These are phyloP conservation scores for Fusarium xylarioides DNA, from an alignment of 2,329 filamentous ascomycete species.

Conservation along the genomic window DNA sequence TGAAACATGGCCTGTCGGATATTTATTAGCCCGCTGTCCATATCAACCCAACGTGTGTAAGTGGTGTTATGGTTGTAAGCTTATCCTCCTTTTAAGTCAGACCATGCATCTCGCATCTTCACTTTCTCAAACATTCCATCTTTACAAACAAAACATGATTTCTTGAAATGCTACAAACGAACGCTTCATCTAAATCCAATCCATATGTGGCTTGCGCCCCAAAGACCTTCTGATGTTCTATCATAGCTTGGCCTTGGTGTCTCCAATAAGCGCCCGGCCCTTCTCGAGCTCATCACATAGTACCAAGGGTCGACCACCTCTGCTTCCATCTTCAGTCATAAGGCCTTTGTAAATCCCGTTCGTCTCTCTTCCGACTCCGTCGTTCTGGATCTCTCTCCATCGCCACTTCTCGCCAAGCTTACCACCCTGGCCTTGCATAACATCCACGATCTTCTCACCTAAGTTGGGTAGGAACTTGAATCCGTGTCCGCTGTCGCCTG, in stretches of 20 bases:
- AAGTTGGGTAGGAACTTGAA: slow-evolving; percentile 77
- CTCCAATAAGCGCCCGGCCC: slow-evolving; percentile 28
- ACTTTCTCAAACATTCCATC: not conserved
- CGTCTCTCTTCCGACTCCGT: slow-evolving; percentile 46
- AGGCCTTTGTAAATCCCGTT: slow-evolving; percentile 52
- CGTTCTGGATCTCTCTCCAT: slow-evolving; percentile 67
- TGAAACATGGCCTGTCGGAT: slow-evolving; percentile 18
- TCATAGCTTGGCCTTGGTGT: slow-evolving; percentile 40
- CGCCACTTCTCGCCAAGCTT: slow-evolving; percentile 67
- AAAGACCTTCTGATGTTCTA: slow-evolving; percentile 27
- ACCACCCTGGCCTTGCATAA: slow-evolving; percentile 56
- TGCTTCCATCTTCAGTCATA: slow-evolving; percentile 62
- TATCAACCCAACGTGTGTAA: not conserved
- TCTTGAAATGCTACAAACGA: slow-evolving; percentile 17
- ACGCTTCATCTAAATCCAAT: slow-evolving; percentile 20
- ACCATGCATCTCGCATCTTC: not conserved
- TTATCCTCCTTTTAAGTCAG: slow-evolving; percentile 16
- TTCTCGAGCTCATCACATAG: slow-evolving; percentile 55
- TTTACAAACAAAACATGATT: not conserved
- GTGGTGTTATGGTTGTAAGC: not conserved
- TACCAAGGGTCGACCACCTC: slow-evolving; percentile 58
- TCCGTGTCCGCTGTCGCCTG: slow-evolving; percentile 70
- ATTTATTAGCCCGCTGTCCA: slow-evolving; percentile 25
- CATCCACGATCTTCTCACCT: slow-evolving; percentile 68
- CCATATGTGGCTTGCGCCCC: not conserved